phyloP scores from a whole-genome alignment of 495 filamentous ascomycete genomes.

The Saxophila tyrrhenica region DNA sequence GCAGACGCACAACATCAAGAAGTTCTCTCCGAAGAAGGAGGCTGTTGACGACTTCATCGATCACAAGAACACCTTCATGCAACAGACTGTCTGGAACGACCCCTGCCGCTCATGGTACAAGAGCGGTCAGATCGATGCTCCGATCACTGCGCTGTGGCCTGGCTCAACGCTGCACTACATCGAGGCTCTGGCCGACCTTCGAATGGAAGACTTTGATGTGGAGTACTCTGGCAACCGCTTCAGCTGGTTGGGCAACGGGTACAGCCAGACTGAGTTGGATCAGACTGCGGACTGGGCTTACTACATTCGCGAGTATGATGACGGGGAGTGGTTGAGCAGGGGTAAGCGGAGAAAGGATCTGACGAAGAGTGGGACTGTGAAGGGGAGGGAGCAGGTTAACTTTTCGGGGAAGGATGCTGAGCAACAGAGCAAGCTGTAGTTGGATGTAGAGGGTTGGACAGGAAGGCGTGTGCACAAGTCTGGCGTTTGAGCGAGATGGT shows the following conservation, averaged over 20 bases:
- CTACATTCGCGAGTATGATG: conserved; percentile 34
- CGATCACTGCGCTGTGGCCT: conserved; percentile 15
- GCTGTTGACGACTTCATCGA: conserved; percentile 15
- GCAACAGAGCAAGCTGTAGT: neutral
- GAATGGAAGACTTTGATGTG: conserved; percentile 17
- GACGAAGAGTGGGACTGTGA: conserved; percentile 23
- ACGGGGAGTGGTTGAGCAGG: conserved; percentile 24
- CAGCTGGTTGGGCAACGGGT: conserved; percentile 18
- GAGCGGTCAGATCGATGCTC: conserved; percentile 10
- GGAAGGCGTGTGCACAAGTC: neutral
- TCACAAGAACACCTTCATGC: conserved; percentile 12
- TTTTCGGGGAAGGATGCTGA: conserved; percentile 9
- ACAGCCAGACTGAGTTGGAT: conserved; percentile 15
- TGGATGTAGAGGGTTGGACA: neutral
- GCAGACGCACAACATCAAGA: conserved; percentile 27
- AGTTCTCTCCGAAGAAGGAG: conserved; percentile 20
- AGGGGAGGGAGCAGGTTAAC: conserved; percentile 8
- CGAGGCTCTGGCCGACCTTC: conserved; percentile 9
- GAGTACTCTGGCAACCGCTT: conserved; percentile 16
- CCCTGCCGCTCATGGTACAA: conserved; percentile 21
- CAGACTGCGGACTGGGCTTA: conserved; percentile 31
- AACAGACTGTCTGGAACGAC: conserved; percentile 11
- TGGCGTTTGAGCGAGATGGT: neutral
- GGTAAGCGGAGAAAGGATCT: conserved; percentile 23
- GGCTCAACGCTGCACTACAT: conserved; percentile 15